A percentile compares a stretch with the other conserved stretches of the same genome.
phyloP scores from a whole-genome alignment of 306 rosid genomes.

The Alnus glutinosa region DNA sequence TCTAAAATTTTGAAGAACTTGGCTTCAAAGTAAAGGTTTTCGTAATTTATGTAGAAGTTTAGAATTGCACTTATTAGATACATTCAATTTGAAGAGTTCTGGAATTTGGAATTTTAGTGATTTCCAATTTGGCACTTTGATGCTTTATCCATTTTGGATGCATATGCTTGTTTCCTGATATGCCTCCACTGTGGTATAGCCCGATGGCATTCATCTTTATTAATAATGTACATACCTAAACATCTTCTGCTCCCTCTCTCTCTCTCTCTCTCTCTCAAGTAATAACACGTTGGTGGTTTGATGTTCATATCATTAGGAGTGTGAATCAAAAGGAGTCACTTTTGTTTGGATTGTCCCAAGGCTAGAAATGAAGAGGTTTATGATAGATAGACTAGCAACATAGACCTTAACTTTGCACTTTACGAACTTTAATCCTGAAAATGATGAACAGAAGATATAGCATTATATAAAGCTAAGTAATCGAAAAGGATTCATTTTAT shows the following conservation, averaged over 20 bases:
- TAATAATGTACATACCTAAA: not conserved
- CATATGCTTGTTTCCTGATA: not conserved
- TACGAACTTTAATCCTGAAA: not conserved
- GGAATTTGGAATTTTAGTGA: not conserved
- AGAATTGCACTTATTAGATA: not conserved
- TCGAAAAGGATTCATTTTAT: not conserved
- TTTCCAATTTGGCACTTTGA: not conserved
- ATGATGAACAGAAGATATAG: not conserved
- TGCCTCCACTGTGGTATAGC: not conserved
- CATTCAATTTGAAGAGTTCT: not conserved
- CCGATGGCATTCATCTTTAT: not conserved
- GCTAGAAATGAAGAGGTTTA: slow-evolving; percentile 1
- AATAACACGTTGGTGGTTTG: too few relatives aligned
- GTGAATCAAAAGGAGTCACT: not conserved
- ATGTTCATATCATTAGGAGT: too few relatives aligned
- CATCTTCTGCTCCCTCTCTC: not conserved
- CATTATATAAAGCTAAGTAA: not conserved
- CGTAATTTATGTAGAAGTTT: too few relatives aligned
- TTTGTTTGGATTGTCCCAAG: not conserved
- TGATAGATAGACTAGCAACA: not conserved
- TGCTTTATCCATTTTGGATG: not conserved
- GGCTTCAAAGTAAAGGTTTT: not conserved
- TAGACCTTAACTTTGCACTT: not conserved
- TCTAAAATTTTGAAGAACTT: not conserved
- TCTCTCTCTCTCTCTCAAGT: too few relatives aligned